Evolutionary conservation across 257 asterid genomes (phyloP).

Genomic region (Przewalskia tangutica): DNA sequence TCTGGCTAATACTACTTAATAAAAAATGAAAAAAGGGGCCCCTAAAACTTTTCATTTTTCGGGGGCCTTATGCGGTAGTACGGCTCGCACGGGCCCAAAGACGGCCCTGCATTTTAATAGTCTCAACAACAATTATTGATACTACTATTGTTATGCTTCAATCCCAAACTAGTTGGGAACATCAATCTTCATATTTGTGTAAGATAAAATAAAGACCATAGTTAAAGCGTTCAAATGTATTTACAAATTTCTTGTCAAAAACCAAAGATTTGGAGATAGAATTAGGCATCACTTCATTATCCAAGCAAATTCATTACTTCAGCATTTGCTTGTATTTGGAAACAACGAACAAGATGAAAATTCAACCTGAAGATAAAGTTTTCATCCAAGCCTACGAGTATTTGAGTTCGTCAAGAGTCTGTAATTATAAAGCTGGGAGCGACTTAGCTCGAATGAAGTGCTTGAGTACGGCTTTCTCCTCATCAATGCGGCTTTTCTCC

Average conservation of each 20-base stretch:
- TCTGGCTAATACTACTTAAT: too few relatives aligned
- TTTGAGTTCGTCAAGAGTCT: background rate
- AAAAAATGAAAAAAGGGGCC: too few relatives aligned
- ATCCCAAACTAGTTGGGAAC: background rate
- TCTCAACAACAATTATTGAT: background rate
- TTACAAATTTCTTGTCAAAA: background rate
- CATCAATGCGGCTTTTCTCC: slow-evolving; percentile 76
- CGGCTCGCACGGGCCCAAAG: too few relatives aligned
- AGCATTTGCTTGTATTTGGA: background rate
- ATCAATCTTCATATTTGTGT: background rate
- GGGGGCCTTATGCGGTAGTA: too few relatives aligned
- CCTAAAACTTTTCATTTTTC: too few relatives aligned
- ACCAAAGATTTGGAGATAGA: background rate
- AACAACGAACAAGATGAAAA: background rate
- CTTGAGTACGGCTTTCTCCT: slow-evolving; percentile 76
- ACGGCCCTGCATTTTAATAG: too few relatives aligned
- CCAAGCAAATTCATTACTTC: background rate
- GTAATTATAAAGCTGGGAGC: slow-evolving; percentile 35
- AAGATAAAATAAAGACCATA: background rate
- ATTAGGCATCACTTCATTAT: background rate
- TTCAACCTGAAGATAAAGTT: background rate
- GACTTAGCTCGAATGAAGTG: slow-evolving; percentile 67
- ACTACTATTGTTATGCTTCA: background rate
- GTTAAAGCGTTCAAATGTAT: background rate
- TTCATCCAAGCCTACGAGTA: background rate